These are phyloP conservation scores for Boletus subcaerulescens DNA, from an alignment of 768 basidiomycete genomes.

Conservation along the genomic window DNA sequence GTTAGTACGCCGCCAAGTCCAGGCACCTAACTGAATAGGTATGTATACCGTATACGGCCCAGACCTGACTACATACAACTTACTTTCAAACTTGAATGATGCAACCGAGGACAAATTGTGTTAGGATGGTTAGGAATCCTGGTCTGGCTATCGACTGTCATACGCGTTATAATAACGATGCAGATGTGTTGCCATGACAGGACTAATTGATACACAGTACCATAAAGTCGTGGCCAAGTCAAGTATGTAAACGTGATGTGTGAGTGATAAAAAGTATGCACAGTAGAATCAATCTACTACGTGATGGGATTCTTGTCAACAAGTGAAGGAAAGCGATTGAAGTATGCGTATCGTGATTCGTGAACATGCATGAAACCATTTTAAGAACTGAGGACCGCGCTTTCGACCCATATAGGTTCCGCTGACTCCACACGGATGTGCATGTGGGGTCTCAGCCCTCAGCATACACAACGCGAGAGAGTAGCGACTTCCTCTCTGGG, in stretches of 20 bases:
- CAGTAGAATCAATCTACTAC: constrained; percentile 31
- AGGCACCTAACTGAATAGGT: too few relatives aligned
- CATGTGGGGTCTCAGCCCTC: constrained; percentile 10
- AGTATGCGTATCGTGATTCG: background rate
- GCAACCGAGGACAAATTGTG: background rate
- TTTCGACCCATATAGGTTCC: background rate
- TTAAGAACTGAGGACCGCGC: background rate
- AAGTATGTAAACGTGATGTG: background rate
- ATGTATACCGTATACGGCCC: too few relatives aligned
- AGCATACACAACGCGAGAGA: constrained; percentile 23
- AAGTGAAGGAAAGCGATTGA: constrained; percentile 12
- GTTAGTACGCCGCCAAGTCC: too few relatives aligned
- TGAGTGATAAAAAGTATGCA: constrained; percentile 8
- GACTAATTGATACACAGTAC: constrained; percentile 29
- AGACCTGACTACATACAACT: too few relatives aligned
- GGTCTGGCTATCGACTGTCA: background rate
- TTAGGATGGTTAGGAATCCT: background rate
- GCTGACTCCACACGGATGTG: background rate
- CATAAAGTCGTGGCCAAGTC: constrained; percentile 8
- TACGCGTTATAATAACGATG: background rate
- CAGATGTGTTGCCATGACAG: background rate
- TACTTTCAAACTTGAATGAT: too few relatives aligned
- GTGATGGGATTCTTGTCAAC: constrained; percentile 1
- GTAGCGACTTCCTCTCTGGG: constrained; percentile 24
- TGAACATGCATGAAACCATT: background rate